Base-by-base conservation (phyloP, 169 alveolate species). In the Besnoitia besnoiti region DNA sequence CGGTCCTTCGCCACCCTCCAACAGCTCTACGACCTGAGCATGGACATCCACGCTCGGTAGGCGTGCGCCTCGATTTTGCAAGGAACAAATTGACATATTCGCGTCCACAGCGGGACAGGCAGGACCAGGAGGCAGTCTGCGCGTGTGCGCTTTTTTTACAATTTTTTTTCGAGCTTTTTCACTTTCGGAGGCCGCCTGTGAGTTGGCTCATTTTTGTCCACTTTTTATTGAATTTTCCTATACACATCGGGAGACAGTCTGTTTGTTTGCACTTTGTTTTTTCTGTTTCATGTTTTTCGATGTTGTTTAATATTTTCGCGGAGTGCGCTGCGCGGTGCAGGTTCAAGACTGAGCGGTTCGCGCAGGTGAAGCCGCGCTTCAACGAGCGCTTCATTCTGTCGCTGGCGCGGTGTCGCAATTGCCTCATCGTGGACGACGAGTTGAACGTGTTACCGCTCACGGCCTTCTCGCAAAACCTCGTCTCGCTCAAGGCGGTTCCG, bases 341-440 rank as follows among this genome's bases (percentile, higher is more conserved):
- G 30, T 90, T n/a, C 79, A 75, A 19, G 46, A 55, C 94, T 1
- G 47, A 55, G 47, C 40, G 61, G 0, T 92, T 85, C 44, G 1
- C 61, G 5, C 95, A 94, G 19, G 96, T 98, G 12, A 97, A 98
- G 89, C 99, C 99, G 44, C 96, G 99, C 90, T 99, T 98, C 95
- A 98, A 98, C 91, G 98, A 98, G 94, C 96, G 99, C 50, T 98
- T 99, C 95, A 95, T 98, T 30, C 94, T 96, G 76, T 96, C 98
- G 24, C 94, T 97, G 30, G 96, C 96, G 1, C 21, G 79, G 91
- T 85, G 92, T 90, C 55, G 85, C 37, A 51, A 85, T 95, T 44
- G 99, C 47, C 94, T 99, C 85, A 99, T 98, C 37, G 96, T 99
- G 37, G 99, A 99, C 95, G 99, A 99, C 95, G 99, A 99, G 94